Conservation (phyloP, 1,284 basidiomycete species). For the Apiotrichum laibachii region DNA sequence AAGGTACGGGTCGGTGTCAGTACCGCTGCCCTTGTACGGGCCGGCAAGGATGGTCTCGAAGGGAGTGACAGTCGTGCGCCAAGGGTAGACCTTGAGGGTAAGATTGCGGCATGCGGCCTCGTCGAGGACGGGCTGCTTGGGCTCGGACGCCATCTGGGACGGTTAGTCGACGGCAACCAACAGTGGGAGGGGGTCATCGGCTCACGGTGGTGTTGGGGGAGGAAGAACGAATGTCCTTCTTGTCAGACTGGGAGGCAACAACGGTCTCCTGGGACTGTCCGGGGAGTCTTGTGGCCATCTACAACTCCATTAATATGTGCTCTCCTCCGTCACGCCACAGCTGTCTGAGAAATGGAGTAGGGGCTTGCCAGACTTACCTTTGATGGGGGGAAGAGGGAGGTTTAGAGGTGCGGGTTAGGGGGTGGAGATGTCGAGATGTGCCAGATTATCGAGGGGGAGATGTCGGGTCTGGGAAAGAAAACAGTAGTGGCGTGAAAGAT, state of each 20-base stretch:
- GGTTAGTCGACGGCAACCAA: background rate
- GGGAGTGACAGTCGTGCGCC: constrained; percentile 45
- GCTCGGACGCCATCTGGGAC: background rate
- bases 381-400: too few relatives aligned
- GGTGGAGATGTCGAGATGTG: too few relatives aligned
- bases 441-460: too few relatives aligned
- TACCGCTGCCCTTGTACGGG: constrained; percentile 49
- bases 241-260: background rate
- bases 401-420: too few relatives aligned
- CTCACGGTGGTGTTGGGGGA: background rate
- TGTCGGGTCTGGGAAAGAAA: too few relatives aligned
- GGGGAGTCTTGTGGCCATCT: background rate
- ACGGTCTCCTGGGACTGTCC: background rate
- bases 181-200: too few relatives aligned
- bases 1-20: constrained; percentile 48
- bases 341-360: too few relatives aligned
- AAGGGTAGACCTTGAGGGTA: constrained; percentile 36
- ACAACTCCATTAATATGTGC: background rate
- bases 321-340: too few relatives aligned
- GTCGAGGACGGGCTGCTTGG: constrained; percentile 1
- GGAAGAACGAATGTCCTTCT: background rate
- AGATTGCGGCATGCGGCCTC: background rate
- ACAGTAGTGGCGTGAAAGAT: too few relatives aligned
- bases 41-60: constrained; percentile 46
- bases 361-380: too few relatives aligned